Evolutionary conservation across 2,329 filamentous ascomycete species (phyloP).

Genomic region (Chrysoporthe deuterocubensis): DNA sequence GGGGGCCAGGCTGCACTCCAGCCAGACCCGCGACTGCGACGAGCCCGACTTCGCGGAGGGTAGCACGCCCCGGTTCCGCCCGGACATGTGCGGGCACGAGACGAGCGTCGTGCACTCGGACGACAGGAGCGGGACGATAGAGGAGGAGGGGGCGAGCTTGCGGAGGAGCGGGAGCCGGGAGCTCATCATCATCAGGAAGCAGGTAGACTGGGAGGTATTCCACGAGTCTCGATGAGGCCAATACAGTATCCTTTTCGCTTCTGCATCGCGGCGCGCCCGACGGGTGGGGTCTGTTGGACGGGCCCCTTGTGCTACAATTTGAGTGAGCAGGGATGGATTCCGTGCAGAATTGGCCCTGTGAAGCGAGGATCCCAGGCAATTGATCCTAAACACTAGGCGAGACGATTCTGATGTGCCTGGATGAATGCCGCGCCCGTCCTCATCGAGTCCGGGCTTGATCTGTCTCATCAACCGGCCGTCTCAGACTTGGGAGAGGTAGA

Average conservation of each 20-base stretch:
- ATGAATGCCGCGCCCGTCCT: no score
- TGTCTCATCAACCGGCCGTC: no score
- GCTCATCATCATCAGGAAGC: conserved; percentile 32
- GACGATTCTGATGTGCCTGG: no score
- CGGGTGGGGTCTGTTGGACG: not conserved
- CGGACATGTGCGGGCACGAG: conserved; percentile 2
- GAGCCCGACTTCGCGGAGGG: not conserved
- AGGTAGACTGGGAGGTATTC: conserved; percentile 22
- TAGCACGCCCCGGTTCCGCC: not conserved
- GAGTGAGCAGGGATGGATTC: no score
- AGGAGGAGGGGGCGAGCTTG: conserved; percentile 19
- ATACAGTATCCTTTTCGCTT: not conserved
- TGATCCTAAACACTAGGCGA: no score
- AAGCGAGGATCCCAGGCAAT: no score
- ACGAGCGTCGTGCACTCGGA: conserved; percentile 9
- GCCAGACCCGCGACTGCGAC: not conserved
- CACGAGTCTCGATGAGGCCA: conserved; percentile 6
- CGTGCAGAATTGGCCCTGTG: no score
- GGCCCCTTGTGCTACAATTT: no score
- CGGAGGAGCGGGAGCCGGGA: conserved; percentile 29
- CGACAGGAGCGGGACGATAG: not conserved
- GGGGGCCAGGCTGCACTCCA: not conserved
- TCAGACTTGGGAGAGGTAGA: no score
- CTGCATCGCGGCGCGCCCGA: not conserved
- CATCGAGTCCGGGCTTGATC: no score